Evolutionary conservation across 2,329 filamentous ascomycete genomes (phyloP), one percentile per base, ranked within the genome.

Genomic region (Aspergillus novoparasiticus): DNA sequence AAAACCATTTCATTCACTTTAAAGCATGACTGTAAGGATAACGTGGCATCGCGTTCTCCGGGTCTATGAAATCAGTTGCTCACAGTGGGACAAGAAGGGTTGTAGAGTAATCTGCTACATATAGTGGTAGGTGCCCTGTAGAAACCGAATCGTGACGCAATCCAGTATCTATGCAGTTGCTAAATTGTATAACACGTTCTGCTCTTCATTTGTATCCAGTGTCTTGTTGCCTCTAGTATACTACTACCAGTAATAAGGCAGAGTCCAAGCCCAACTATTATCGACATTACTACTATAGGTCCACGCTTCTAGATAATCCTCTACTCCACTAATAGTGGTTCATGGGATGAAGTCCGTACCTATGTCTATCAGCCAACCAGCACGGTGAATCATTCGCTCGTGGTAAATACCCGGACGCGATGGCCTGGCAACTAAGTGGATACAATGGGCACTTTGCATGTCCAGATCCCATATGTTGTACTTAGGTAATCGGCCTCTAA

Each of bases 1-100:
- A 76, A 76, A 76, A 75, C 72, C 75, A 51, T 61, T 67, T 72
- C 19, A 41, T 67, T 63, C 45, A 41, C 57, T 54, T 12, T 36
- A 30, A 51, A 28, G n/a, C 12, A 41, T 8, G 21, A 19, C 32
- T 28, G n/a, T 21, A 32, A 51, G 34, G 19, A 51, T 32, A 12
- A 21, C 21, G 26, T 51, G 19, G 16, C 28, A 11, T 51, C 16
- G 11, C 16, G 10, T 32, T 12, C 45, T 28, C 45, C 19, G 21
- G 6, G 16, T 41, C 39, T 41, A n/a, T 9, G 39, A 16, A 41
- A 41, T 10, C 16, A 41, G 19, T 8, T 41, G 39, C 39, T n/a
- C 19, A 41, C 14, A 41, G 19, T 41, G 19, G 39, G 39, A 36
- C 34, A 36, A 10, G 39, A 41, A n/a, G 39, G 36, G 6, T 3